Evolutionary conservation across 2,329 filamentous ascomycete genomes (phyloP).

Genomic region (Leptographium wingfieldii): DNA sequence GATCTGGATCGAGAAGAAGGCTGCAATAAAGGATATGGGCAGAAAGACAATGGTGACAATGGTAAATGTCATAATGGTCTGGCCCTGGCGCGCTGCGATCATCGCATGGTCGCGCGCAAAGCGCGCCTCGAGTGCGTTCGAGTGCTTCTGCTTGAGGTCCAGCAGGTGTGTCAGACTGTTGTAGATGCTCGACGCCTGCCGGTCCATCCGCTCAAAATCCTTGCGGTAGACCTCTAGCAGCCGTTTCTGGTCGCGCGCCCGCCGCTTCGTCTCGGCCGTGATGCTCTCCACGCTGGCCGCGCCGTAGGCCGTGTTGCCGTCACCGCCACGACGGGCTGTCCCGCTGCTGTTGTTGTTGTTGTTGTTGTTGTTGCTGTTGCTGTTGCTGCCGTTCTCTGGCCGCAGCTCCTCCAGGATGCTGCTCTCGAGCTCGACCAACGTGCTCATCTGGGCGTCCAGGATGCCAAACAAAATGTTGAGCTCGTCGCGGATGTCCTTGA

Average conservation of each 20-base stretch:
- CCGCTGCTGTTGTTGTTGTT: too few relatives aligned
- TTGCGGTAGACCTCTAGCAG: constrained; percentile 43
- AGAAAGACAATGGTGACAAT: constrained; percentile 33
- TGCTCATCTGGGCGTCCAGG: constrained; percentile 8
- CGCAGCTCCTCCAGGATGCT: constrained; percentile 23
- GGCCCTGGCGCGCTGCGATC: constrained; percentile 39
- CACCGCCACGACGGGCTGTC: neutral
- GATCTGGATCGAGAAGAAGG: constrained; percentile 31
- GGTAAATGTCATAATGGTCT: constrained; percentile 32
- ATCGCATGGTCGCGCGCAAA: constrained; percentile 49
- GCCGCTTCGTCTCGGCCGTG: constrained; percentile 32
- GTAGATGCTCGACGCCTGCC: constrained; percentile 48
- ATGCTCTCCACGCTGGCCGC: constrained; percentile 3
- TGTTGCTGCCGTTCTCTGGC: neutral
- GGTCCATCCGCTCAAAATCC: constrained; percentile 51
- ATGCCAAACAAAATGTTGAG: constrained; percentile 46
- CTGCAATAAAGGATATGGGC: constrained; percentile 30
- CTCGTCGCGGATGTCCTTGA: constrained; percentile 56
- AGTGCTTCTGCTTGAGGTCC: constrained; percentile 57
- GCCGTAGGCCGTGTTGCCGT: neutral
- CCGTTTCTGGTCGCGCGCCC: constrained; percentile 43
- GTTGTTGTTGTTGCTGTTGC: too few relatives aligned
- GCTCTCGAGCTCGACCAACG: constrained; percentile 26
- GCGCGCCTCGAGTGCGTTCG: constrained; percentile 53
- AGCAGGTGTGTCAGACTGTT: constrained; percentile 47